Conservation (phyloP, 179 eudicot species). For the Nepenthes alata region DNA sequence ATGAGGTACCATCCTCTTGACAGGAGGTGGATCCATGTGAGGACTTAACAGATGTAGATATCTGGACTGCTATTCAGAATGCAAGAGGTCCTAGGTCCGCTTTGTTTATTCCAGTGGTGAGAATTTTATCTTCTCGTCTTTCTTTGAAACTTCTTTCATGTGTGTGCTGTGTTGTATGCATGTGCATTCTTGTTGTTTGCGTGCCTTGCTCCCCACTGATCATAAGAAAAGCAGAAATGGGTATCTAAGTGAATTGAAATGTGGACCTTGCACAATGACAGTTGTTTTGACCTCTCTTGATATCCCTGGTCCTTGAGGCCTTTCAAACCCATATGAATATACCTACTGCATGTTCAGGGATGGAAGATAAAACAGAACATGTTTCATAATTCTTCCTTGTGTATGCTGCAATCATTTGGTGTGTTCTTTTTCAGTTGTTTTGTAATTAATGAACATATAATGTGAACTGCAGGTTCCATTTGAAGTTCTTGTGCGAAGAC, state of each 20-base stretch:
- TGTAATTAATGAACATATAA: background rate
- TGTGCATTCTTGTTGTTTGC: background rate
- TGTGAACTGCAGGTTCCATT: conserved; percentile 37
- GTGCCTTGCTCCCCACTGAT: too few relatives aligned
- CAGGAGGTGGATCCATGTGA: conserved; percentile 60
- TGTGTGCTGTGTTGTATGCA: background rate
- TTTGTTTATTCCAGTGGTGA: conserved; percentile 47
- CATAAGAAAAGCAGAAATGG: too few relatives aligned
- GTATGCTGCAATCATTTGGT: too few relatives aligned
- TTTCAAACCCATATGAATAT: too few relatives aligned
- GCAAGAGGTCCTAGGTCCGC: conserved; percentile 58
- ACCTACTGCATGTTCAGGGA: too few relatives aligned
- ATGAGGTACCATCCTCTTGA: background rate
- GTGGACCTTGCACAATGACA: too few relatives aligned
- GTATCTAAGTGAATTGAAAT: too few relatives aligned
- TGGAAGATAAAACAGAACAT: too few relatives aligned
- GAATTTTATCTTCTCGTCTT: conserved; percentile 2
- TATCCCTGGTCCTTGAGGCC: too few relatives aligned
- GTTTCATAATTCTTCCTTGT: too few relatives aligned
- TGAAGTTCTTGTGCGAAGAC: conserved; percentile 56
- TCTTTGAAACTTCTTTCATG: background rate
- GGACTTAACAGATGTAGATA: conserved; percentile 39
- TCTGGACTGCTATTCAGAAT: conserved; percentile 46
- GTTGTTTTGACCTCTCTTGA: too few relatives aligned
- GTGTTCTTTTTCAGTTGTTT: background rate